phyloP scores from a whole-genome alignment of 345 rosid species.

The Salix koriyanagi region DNA sequence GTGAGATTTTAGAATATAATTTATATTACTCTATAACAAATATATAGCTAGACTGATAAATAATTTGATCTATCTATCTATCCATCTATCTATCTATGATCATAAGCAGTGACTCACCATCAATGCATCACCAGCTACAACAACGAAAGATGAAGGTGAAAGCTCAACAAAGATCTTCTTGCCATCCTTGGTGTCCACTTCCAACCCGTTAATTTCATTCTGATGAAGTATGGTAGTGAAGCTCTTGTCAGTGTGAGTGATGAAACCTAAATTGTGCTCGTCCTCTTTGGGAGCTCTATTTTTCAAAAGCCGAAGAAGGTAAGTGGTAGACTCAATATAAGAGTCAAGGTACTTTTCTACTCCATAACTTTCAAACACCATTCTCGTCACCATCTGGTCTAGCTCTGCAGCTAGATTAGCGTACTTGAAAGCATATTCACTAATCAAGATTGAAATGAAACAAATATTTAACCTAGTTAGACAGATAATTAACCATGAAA shows the following conservation, averaged over 20 bases:
- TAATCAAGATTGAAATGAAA: background rate
- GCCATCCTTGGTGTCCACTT: slow-evolving; percentile 39
- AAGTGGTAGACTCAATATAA: slow-evolving; percentile 34
- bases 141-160: slow-evolving; percentile 49
- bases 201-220: slow-evolving; percentile 48
- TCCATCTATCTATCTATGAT: background rate
- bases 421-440: slow-evolving; percentile 24
- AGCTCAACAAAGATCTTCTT: slow-evolving; percentile 40
- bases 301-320: slow-evolving; percentile 48
- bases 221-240: slow-evolving; percentile 57
- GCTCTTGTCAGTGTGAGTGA: slow-evolving; percentile 56
- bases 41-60: too few relatives aligned
- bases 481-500: background rate
- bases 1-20: too few relatives aligned
- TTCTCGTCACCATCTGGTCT: slow-evolving; percentile 43
- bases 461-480: background rate
- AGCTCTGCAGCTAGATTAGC: slow-evolving; percentile 42
- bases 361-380: slow-evolving; percentile 65
- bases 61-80: too few relatives aligned
- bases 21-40: too few relatives aligned
- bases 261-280: slow-evolving; percentile 41
- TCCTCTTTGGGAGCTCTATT: slow-evolving; percentile 33
- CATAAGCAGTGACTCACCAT: slow-evolving; percentile 32
- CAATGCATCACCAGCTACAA: slow-evolving; percentile 57
- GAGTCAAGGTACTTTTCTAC: slow-evolving; percentile 32